Conservation (phyloP, 2,329 filamentous ascomycete genomes). For the Trichoderma hamatum region DNA sequence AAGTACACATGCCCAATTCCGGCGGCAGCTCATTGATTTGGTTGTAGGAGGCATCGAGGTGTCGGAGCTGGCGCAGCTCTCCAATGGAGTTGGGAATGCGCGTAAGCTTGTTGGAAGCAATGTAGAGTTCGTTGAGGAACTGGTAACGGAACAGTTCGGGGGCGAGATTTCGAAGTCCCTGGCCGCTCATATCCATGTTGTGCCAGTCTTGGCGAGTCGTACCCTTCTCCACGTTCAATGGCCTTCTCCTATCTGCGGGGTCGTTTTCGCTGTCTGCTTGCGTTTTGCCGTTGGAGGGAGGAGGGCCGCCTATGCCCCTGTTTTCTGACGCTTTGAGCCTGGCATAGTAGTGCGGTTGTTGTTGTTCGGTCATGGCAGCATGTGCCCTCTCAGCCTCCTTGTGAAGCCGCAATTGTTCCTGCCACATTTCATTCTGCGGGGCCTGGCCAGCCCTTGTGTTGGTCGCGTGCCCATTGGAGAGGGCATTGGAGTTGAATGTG, state of each 20-base stretch:
- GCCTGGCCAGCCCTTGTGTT: conserved; percentile 54
- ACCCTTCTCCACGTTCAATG: conserved; percentile 67
- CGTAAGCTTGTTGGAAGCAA: conserved; percentile 89
- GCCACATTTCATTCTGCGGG: conserved; percentile 74
- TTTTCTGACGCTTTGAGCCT: conserved; percentile 71
- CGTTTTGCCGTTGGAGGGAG: conserved; percentile 52
- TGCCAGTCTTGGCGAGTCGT: conserved; percentile 82
- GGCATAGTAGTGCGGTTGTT: conserved; percentile 72
- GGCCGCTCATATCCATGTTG: conserved; percentile 93
- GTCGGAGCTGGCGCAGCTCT: conserved; percentile 75
- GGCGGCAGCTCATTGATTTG: conserved; percentile 78
- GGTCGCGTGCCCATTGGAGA: conserved; percentile 61
- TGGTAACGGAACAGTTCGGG: conserved; percentile 80
- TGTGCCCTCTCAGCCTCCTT: conserved; percentile 75
- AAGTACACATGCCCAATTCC: conserved; percentile 96
- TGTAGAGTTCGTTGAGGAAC: conserved; percentile 89
- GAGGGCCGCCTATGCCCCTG: conserved; percentile 62
- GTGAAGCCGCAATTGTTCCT: conserved; percentile 79
- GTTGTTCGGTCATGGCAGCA: conserved; percentile 70
- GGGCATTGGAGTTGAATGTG: conserved; percentile 56
- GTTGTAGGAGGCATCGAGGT: conserved; percentile 89
- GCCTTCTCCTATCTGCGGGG: conserved; percentile 59
- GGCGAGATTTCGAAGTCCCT: conserved; percentile 83
- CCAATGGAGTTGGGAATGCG: conserved; percentile 81
- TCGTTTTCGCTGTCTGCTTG: conserved; percentile 57